Evolutionary conservation across 2,329 filamentous ascomycete genomes (phyloP).

Genomic region (Fusarium dlaminii): DNA sequence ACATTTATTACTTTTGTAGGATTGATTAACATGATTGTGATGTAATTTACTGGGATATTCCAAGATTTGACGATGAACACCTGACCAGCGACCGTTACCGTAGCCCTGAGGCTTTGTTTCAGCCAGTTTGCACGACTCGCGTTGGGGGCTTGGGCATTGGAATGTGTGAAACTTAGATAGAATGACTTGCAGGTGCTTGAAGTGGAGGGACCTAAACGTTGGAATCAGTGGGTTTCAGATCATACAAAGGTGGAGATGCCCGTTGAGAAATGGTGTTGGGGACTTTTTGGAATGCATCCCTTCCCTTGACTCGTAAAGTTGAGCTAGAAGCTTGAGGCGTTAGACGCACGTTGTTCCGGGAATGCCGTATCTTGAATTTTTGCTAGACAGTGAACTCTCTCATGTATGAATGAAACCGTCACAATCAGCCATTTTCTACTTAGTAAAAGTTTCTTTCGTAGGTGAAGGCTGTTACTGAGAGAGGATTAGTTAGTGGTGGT

Average conservation of each 20-base stretch:
- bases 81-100: neutral
- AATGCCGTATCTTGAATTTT: neutral
- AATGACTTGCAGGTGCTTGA: conserved; percentile 21
- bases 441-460: neutral
- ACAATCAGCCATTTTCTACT: neutral
- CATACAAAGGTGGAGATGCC: neutral
- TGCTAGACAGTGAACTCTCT: neutral
- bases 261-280: neutral
- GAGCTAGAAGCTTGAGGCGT: neutral
- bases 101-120: conserved; percentile 17
- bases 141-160: neutral
- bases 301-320: neutral
- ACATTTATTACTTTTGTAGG: neutral
- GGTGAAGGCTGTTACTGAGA: neutral
- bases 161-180: conserved; percentile 27
- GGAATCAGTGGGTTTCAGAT: conserved; percentile 29
- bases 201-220: conserved; percentile 1
- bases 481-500: conserved; percentile 20
- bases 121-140: conserved; percentile 15
- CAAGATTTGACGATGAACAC: neutral
- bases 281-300: neutral
- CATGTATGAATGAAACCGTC: neutral
- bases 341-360: neutral
- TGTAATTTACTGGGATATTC: conserved; percentile 7
- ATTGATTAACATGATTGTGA: neutral